Percentiles rank a stretch among this genome's conserved stretches.
Conservation (phyloP, 164 flowering plant species). For the Pachysandra terminalis region DNA sequence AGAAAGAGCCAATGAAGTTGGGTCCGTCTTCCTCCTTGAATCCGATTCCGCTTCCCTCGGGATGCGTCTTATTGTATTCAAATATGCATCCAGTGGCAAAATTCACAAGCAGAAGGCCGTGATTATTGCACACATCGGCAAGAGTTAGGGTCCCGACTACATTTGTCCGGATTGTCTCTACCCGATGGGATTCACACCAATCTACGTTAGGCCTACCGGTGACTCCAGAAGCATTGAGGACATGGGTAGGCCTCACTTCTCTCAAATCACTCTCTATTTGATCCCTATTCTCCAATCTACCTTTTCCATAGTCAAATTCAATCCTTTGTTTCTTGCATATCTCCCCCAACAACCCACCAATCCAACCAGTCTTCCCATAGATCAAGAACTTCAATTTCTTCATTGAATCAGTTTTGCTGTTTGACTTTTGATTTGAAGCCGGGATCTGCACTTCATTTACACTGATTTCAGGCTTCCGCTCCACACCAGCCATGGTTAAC, state of each 20-base stretch:
- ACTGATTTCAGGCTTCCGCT: background rate
- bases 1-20: background rate
- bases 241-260: slow-evolving; percentile 3
- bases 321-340: background rate
- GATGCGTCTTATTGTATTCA: background rate
- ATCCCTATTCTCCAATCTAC: background rate
- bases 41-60: background rate
- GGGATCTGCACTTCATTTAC: background rate
- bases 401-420: background rate
- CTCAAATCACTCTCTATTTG: slow-evolving; percentile 2
- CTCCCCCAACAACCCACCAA: slow-evolving; percentile 5
- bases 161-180: background rate
- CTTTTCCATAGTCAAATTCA: background rate
- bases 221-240: background rate
- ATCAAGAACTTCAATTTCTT: slow-evolving; percentile 2
- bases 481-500: slow-evolving; percentile 1
- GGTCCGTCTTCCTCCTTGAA: background rate
- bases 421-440: background rate
- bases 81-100: background rate
- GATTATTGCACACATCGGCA: background rate
- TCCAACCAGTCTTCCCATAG: slow-evolving; percentile 7
- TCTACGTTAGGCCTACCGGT: background rate
- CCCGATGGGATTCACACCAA: slow-evolving; percentile 1
- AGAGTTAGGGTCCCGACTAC: background rate
- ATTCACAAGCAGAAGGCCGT: background rate